Evolutionary conservation across 108 stramenopile species (phyloP).

Genomic region (Chaetoceros tenuissimus): DNA sequence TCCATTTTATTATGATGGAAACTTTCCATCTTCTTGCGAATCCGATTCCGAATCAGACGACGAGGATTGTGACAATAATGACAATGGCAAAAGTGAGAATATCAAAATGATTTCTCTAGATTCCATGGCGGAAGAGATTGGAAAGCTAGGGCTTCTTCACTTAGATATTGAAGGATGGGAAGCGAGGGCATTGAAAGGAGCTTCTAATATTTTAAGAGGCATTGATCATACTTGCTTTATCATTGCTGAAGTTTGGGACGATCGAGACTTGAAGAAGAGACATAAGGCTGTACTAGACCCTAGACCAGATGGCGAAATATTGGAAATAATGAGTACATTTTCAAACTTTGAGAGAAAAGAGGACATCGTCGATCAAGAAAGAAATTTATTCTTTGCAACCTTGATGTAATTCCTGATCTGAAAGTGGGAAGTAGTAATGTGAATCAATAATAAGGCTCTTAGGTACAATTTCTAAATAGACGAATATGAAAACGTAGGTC

Average conservation of each 20-base stretch:
- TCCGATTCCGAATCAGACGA: conserved; percentile 2
- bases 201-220: conserved; percentile 8
- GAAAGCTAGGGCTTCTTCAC: conserved; percentile 20
- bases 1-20: not conserved
- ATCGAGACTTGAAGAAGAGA: conserved; percentile 9
- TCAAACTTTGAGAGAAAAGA: conserved; percentile 14
- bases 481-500: too few relatives aligned
- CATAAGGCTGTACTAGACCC: conserved; percentile 14
- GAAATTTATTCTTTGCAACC: conserved; percentile 32
- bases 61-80: conserved; percentile 1
- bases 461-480: too few relatives aligned
- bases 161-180: conserved; percentile 33
- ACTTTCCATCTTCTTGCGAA: not conserved
- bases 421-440: too few relatives aligned
- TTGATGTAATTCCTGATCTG: too few relatives aligned
- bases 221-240: conserved; percentile 9
- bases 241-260: conserved; percentile 16
- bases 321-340: conserved; percentile 11
- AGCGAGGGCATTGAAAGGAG: conserved; percentile 15
- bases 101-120: not conserved
- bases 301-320: conserved; percentile 16
- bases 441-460: too few relatives aligned
- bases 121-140: not conserved
- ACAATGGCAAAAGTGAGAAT: not conserved
- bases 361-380: conserved; percentile 22